Conservation (phyloP, 805 yeast species). For the Priceomyces castillae region DNA sequence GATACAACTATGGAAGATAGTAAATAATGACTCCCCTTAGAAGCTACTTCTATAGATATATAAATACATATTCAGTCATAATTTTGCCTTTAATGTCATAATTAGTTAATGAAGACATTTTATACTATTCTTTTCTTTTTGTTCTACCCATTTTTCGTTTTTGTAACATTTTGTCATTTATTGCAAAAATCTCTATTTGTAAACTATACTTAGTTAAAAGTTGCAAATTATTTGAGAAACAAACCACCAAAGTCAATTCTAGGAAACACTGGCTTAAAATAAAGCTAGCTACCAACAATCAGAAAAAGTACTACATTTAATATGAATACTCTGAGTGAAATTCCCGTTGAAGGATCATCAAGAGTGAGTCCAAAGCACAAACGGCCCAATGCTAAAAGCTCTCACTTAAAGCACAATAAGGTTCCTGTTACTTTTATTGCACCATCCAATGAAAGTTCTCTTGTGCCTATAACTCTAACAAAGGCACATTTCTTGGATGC, state of each 20-base stretch:
- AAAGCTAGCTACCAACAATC: no score
- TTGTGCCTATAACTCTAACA: constrained; percentile 30
- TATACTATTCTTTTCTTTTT: no score
- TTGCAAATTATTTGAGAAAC: neutral
- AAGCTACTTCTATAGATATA: neutral
- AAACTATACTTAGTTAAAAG: neutral
- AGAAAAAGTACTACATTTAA: no score
- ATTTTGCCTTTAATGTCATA: no score
- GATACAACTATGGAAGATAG: constrained; percentile 16
- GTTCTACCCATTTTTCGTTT: no score
- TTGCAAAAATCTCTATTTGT: neutral
- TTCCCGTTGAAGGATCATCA: neutral
- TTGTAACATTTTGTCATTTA: neutral
- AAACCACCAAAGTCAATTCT: neutral
- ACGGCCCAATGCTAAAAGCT: neutral
- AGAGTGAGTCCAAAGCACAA: neutral
- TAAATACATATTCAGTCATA: neutral
- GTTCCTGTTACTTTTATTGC: constrained; percentile 15
- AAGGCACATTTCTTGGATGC: constrained; percentile 54
- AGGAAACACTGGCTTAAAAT: no score
- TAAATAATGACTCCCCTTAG: constrained; percentile 3
- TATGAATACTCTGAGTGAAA: no score
- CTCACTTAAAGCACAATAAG: neutral
- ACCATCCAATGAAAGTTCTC: constrained; percentile 15
- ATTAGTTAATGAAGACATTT: no score